Percentiles rank a stretch among this genome's conserved stretches.
Conservation (phyloP, 1,139 yeast species). For the Pichia terricola region DNA sequence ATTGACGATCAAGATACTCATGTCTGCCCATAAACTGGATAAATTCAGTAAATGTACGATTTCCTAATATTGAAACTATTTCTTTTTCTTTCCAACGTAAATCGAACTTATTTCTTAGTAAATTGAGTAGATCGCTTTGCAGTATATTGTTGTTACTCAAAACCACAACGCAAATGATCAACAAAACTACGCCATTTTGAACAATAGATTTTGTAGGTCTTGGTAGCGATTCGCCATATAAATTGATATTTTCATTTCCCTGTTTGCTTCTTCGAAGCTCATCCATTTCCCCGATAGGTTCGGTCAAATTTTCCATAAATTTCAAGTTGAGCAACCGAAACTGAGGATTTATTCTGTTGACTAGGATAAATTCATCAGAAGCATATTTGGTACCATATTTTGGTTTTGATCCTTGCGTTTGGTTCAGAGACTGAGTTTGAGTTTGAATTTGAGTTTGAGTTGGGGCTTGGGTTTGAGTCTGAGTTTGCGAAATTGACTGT, state of each 20-base stretch:
- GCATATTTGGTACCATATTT: background rate
- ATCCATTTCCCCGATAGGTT: conserved; percentile 9
- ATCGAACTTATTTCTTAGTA: conserved; percentile 22
- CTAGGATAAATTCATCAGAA: conserved; percentile 20
- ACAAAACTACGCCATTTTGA: conserved; percentile 25
- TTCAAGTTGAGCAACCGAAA: conserved; percentile 17
- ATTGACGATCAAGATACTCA: conserved; percentile 21
- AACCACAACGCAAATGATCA: conserved; percentile 25
- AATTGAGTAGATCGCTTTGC: conserved; percentile 25
- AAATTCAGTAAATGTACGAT: conserved; percentile 20
- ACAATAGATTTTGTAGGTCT: conserved; percentile 20
- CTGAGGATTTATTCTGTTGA: conserved; percentile 14
- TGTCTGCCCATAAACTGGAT: conserved; percentile 23
- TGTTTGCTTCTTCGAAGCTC: conserved; percentile 4
- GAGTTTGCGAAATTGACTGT: background rate
- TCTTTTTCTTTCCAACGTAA: conserved; percentile 17
- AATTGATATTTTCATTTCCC: background rate
- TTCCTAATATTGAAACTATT: conserved; percentile 14
- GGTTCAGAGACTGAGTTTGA: background rate
- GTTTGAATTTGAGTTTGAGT: background rate
- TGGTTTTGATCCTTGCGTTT: background rate
- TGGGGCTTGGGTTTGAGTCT: background rate
- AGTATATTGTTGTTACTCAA: conserved; percentile 27
- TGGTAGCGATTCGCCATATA: conserved; percentile 14
- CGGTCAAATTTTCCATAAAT: conserved; percentile 6